Percentiles rank a stretch among this genome's conserved stretches.
Evolutionary conservation across 177 flowering plant species (phyloP).

Genomic region (Vitis hybrid): DNA sequence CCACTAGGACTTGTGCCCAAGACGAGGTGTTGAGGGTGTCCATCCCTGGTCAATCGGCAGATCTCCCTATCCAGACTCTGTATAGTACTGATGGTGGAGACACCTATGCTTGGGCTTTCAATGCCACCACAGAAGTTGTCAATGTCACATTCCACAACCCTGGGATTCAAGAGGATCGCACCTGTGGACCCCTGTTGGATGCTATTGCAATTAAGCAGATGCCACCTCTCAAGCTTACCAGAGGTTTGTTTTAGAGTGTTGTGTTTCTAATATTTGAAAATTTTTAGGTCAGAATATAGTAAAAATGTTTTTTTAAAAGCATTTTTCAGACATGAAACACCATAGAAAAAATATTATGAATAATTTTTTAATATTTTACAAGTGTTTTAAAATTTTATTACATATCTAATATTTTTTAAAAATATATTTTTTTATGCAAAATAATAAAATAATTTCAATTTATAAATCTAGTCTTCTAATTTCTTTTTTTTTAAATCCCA

Average conservation of each 20-base stretch:
- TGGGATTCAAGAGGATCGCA: constrained; percentile 35
- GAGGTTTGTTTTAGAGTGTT: constrained; percentile 4
- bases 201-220: constrained; percentile 33
- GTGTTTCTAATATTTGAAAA: background rate
- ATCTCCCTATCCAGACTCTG: constrained; percentile 30
- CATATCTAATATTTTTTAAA: too few species aligned
- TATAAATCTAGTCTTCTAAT: too few species aligned
- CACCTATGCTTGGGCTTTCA: constrained; percentile 29
- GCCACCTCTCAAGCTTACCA: constrained; percentile 12
- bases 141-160: constrained; percentile 28
- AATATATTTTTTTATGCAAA: too few species aligned
- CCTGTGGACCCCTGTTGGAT: constrained; percentile 39
- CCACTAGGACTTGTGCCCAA: constrained; percentile 37
- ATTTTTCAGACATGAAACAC: too few species aligned
- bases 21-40: constrained; percentile 25
- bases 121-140: constrained; percentile 14
- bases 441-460: too few species aligned
- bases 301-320: background rate
- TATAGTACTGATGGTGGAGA: constrained; percentile 33
- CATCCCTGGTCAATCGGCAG: constrained; percentile 13
- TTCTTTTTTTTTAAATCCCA: too few species aligned
- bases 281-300: background rate
- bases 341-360: too few species aligned
- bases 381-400: too few species aligned
- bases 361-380: too few species aligned